Base-by-base conservation (phyloP, 2,329 filamentous ascomycete species). In the Coniochaeta sp. region DNA sequence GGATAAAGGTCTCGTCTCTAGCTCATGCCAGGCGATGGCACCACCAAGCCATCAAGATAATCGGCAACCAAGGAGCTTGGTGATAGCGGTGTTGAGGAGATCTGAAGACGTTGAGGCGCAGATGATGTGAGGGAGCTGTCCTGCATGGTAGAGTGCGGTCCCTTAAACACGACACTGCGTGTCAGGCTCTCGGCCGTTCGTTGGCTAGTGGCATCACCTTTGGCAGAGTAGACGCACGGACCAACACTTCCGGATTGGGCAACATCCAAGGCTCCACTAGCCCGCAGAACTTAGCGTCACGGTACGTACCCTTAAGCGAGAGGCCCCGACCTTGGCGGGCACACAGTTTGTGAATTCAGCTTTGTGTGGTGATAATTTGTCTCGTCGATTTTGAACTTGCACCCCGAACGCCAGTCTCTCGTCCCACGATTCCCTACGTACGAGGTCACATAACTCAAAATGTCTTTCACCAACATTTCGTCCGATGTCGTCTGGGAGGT, bases 401-500 rank as follows among this genome's bases (percentile, higher is more conserved):
- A 28, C 26, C 47, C 47, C 22, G 47, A 52, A 52, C 47, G 47
- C 47, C 47, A 52, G 5, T 28, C 61, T 58, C 59, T 59, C 61
- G 58, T 63, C 61, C 42, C 55, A 66, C 57, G 58, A 62, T 59
- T 61, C 59, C 57, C 61, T 59, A 38, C 62, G 58, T 61, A 61
- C 61, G 64, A 66, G 62, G 59, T 62, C 63, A 61, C 69, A 70
- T 66, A 68, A 56, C 12, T 72, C 82, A 85, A 77, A 78, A 85
- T 85, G 81, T 74, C 75, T 72, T 81, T 85, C 70, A 77, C 87
- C 72, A 91, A 92, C 83, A 83, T 96, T 75, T 96, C 92, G 77
- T 80, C 88, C 75, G 93, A 97, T 81, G 85, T 97, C 72, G 81
- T 96, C 84, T 98, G 93, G 93, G 89, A 93, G 86, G 81, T 96